A percentile compares a stretch with the other conserved stretches of the same genome.
phyloP scores from a whole-genome alignment of 495 filamentous ascomycete genomes.

The Annulohypoxylon moriforme region DNA sequence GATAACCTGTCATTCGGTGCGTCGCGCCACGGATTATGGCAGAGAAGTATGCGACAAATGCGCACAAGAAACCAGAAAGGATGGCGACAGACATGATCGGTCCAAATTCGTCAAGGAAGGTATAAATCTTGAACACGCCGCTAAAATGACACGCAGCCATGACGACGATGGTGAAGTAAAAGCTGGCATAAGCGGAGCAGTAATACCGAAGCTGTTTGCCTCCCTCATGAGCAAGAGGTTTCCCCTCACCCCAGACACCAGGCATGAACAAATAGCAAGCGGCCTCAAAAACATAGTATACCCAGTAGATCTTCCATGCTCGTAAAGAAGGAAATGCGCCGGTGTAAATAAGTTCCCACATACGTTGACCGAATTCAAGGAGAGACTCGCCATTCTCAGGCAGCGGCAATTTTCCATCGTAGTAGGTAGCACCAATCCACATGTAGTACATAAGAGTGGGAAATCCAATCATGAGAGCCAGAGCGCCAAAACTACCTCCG shows the following conservation, averaged over 20 bases:
- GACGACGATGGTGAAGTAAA: conserved; percentile 84
- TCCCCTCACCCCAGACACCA: conserved; percentile 84
- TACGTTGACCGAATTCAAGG: conserved; percentile 72
- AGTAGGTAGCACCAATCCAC: conserved; percentile 96
- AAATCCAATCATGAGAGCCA: conserved; percentile 90
- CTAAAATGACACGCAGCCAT: conserved; percentile 77
- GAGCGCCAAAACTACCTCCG: conserved; percentile 80
- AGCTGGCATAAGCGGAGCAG: conserved; percentile 87
- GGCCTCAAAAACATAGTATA: conserved; percentile 85
- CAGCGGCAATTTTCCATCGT: conserved; percentile 81
- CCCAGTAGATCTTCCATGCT: conserved; percentile 94
- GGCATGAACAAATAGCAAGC: conserved; percentile 84
- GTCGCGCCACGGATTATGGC: conserved; percentile 81
- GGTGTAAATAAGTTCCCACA: conserved; percentile 77
- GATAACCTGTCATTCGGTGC: conserved; percentile 92
- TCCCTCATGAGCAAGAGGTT: conserved; percentile 82
- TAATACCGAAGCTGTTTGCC: conserved; percentile 91
- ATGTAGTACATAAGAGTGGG: conserved; percentile 97
- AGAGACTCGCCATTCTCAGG: conserved; percentile 73
- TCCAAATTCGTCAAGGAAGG: conserved; percentile 94
- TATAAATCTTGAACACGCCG: conserved; percentile 90
- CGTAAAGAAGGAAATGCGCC: conserved; percentile 81
- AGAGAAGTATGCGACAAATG: conserved; percentile 85
- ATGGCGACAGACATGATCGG: conserved; percentile 91
- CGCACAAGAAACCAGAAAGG: conserved; percentile 82